phyloP scores from a whole-genome alignment of 108 stramenopile species.

The Cylindrotheca fusiformis region DNA sequence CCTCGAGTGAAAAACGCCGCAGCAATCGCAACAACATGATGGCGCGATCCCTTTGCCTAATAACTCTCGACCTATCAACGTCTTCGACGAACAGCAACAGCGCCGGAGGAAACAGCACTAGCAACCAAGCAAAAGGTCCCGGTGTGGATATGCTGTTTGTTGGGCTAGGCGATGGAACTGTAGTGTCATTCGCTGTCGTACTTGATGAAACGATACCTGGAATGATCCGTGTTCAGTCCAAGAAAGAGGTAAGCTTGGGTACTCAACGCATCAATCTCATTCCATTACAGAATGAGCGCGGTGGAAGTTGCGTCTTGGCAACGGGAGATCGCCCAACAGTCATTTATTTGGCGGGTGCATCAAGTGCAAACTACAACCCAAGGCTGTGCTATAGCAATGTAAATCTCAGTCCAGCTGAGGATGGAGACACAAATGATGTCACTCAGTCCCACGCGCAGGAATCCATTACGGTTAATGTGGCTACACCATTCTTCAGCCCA shows the following conservation, averaged over 20 bases:
- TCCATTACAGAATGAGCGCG: constrained; percentile 54
- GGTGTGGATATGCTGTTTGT: constrained; percentile 90
- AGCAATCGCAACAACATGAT: constrained; percentile 74
- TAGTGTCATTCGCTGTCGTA: constrained; percentile 79
- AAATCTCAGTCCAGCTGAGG: constrained; percentile 71
- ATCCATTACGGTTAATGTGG: constrained; percentile 72
- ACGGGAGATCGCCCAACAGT: constrained; percentile 96
- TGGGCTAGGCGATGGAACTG: constrained; percentile 93
- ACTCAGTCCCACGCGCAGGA: constrained; percentile 42
- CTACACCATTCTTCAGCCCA: constrained; percentile 71
- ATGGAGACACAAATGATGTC: constrained; percentile 49
- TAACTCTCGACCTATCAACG: constrained; percentile 64
- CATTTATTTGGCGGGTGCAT: constrained; percentile 82
- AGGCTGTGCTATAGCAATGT: constrained; percentile 94
- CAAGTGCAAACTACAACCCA: constrained; percentile 49
- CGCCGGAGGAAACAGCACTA: constrained; percentile 19
- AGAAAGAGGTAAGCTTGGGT: constrained; percentile 92
- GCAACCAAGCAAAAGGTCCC: constrained; percentile 10
- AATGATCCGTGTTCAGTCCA: constrained; percentile 49
- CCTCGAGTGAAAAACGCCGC: constrained; percentile 16
- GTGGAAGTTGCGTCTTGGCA: constrained; percentile 89
- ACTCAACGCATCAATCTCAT: constrained; percentile 92
- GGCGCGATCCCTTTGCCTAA: constrained; percentile 78
- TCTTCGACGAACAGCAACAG: constrained; percentile 10
- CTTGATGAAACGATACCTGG: constrained; percentile 35